Evolutionary conservation across 176 grass and related monocot species (phyloP), one percentile per base, ranked within the genome.

Genomic region (Eleusine coracana): DNA sequence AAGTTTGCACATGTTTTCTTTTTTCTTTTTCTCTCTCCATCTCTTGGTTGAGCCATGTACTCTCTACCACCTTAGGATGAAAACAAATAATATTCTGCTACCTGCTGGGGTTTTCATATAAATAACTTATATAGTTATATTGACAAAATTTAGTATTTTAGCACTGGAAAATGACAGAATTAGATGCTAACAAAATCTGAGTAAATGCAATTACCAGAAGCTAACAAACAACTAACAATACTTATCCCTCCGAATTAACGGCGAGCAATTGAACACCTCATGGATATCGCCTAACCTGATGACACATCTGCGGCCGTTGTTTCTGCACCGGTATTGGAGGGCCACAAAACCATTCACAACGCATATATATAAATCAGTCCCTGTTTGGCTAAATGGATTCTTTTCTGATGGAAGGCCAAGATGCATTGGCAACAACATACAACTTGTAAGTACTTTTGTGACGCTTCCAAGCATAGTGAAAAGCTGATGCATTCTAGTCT

Each of bases 311-410:
- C 4, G 5, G n/a, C 23, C 10, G 10, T 25, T 60, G 21, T 60
- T 60, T 60, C 8, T 60, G 21, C 6, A 10, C 56, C 3, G 56
- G 56, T 60, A 23, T 25, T 60, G 21, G 7, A 23, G 20, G 56
- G 21, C 21, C 56, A 23, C 56, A 60, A 60, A 60, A 2, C 2
- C 21, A 1, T 56, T 21, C 54, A 56, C 21, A 54, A 7, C 5
- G 10, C 29, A 63, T 78, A 18, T 78, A 20, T 31, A 7, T 21
- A 46, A 64, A 58, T 34, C 78, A 61, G 7, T 81, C 69, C 40
- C 15, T 64, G 40, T 60, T 46, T 29, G 61, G 75, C 14, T 49
- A 50, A 78, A 28, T 84, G 66, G 66, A 41, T 78, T 40, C 74
- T 28, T 18, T 78, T 78, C 31, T 27, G 28, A 44, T 45, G 16